Evolutionary conservation across 2,329 filamentous ascomycete species (phyloP), one percentile per base, ranked within the genome.

Genomic region (Aspergillus brunneoviolaceus): DNA sequence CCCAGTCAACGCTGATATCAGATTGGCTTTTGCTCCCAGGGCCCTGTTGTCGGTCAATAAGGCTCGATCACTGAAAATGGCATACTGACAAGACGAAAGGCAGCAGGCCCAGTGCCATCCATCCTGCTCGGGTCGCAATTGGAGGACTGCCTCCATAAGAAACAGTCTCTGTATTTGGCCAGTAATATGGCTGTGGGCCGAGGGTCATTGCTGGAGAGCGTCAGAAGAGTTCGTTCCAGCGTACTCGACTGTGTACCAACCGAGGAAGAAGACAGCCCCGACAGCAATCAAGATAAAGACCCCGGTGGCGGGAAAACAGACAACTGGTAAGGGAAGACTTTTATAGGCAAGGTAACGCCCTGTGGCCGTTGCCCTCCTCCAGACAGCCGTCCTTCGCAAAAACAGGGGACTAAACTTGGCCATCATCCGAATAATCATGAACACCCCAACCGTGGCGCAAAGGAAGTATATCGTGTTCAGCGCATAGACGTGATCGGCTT

Each of bases 141-240:
- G 83, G 83, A 11, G 83, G 83, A 29, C 82, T 84, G 67, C 74
- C 72, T 9, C 82, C 84, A 64, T 77, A 85, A 31, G 66, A 72
- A 3, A 76, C 60, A 7, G 70, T 68, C 12, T 55, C 56, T 5
- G 74, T 76, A 52, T 77, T 80, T 0, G 82, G 80, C 83, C 83
- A 85, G 74, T 85, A 86, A 69, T 85, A 86, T 0, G 84, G 83
- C 27, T 75, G 69, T 0, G 83, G 82, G 1, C 76, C 80, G 1
- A 84, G 72, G 0, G 77, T 78, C 78, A 83, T 79, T n/a, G 70
- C 79, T 78, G 54, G 16, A 31, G 21, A 23, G 31, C 55, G 25
- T 57, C 35, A 48, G 27, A 16, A 42, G 25, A 25, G 31, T 14
- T 42, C 0, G 2, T 25, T 3, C 14, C 16, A 0, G 4, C 5